These are phyloP conservation scores for Pseudonitzschia delicatissima DNA, from an alignment of 108 stramenopile species.

Conservation along the genomic window DNA sequence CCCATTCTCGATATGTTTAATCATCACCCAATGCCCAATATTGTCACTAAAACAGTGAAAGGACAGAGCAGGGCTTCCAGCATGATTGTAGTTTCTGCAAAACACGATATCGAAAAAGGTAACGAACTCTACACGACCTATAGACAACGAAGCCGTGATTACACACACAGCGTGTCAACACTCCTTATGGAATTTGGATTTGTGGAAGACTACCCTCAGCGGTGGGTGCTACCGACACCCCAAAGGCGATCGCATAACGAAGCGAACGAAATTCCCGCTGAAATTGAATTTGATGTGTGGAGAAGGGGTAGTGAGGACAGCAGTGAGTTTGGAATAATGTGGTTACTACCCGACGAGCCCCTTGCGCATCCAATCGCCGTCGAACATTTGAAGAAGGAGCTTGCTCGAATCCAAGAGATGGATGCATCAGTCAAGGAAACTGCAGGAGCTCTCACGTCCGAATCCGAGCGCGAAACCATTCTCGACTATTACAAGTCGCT, in stretches of 20 bases:
- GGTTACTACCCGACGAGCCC: background rate
- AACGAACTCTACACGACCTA: constrained; percentile 34
- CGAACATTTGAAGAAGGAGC: background rate
- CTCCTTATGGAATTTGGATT: constrained; percentile 62
- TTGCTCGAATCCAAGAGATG: background rate
- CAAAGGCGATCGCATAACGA: constrained; percentile 16
- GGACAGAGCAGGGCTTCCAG: background rate
- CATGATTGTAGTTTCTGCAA: constrained; percentile 3
- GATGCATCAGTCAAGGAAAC: background rate
- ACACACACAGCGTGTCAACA: background rate
- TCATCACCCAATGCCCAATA: constrained; percentile 20
- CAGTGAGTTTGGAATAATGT: background rate
- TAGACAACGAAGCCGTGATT: background rate
- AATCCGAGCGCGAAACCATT: constrained; percentile 19
- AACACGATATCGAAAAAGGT: constrained; percentile 22
- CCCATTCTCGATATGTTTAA: constrained; percentile 36
- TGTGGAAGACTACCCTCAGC: constrained; percentile 60
- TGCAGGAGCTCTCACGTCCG: background rate
- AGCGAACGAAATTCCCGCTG: constrained; percentile 7
- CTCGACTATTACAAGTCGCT: constrained; percentile 22
- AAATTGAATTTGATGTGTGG: constrained; percentile 1
- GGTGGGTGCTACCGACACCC: constrained; percentile 39
- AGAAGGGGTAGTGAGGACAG: background rate
- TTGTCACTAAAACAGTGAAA: background rate
- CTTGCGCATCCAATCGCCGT: background rate